Base-by-base conservation (phyloP, 2,329 filamentous ascomycete species). In the Colletotrichum tamarilloi region DNA sequence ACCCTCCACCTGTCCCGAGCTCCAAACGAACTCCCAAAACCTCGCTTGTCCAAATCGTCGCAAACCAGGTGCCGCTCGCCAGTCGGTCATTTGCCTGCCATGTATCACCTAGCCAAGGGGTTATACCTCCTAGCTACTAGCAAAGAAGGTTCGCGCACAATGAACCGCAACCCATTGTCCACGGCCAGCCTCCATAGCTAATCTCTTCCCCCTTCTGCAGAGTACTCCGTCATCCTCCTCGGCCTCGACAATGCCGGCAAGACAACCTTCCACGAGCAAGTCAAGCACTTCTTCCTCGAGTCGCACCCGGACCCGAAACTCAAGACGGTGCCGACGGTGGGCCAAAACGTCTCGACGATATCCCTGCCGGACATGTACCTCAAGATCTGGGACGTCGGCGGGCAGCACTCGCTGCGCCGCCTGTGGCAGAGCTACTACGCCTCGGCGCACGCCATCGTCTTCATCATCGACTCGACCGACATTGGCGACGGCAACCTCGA, bases 231-330 rank as follows among this genome's bases (percentile, higher is more conserved):
- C 80, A 94, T 98, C 80, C 93, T 98, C 77, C 94, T 98, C 79
- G 97, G 97, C 75, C 94, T 98, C 80, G 97, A 98, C 87, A 98
- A 98, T 82, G 97, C 97, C 74, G 97, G 97, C 83, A 98, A 98
- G 88, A 98, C 97, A 53, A 98, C 97, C 30, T 95, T 98, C 81
- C 95, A 98, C 84, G 95, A 97, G 81, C 95, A 98, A 83, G 95
- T 98, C 83, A 98, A 98, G 85, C 91, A 95, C 67, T 89, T 97
- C 80, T 98, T 95, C 88, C 88, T 92, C 75, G 88, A 91, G 57
- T 87, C 87, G 75, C 85, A 84, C 69, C 89, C 86, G 66, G 90
- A 85, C 82, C 94, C 86, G 79, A 95, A 88, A 84, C 91, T 86
- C 77, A 95, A 97, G 82, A 98, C 96, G 57, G 96, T 98, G 8